Evolutionary conservation across 1,139 yeast genomes (phyloP), one percentile per base, ranked within the genome.

Genomic region (Scheffersomyces stambukii): DNA sequence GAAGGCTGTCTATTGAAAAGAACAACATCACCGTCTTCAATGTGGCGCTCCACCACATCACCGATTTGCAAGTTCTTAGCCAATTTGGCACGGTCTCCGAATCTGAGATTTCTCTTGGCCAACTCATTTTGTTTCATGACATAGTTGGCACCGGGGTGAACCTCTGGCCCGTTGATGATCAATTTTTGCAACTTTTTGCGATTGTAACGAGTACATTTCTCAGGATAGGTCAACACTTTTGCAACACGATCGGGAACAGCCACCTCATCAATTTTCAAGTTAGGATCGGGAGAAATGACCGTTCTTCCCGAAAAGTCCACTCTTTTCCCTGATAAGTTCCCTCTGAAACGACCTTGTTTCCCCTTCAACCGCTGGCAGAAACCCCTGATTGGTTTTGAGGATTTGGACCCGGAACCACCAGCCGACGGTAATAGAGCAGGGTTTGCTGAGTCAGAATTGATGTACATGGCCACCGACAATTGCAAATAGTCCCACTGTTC

Each of bases 401-500:
- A 46, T 44, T 75, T 75, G 22, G 80, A 76, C 28, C 77, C 73
- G 24, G 70, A 69, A 28, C 77, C 72, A 26, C 74, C 71, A 12
- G 70, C 60, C 13, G 79, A 75, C 6, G 85, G 84, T 38, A 80
- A 57, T 53, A 80, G 68, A 3, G 88, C 80, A 4, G 91, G 89
- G 32, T 81, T 78, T n/a, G 88, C 91, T 23, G 95, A 81, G 57
- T 93, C 99, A 1, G 96, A 86, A 54, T 93, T 93, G 46, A 93
- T 91, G 56, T 93, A 93, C 85, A 93, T 84, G 24, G 98, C 99
- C 31, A 93, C 89, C 1, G 96, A 85, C 34, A 91, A 67, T 57
- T 93, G 98, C 42, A 93, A 63, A 52, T 85, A 91, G 50, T 93
- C 99, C 99, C 99, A 93, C 50, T 91, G 97, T 51, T 91, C 98